Conservation (phyloP, 345 rosid genomes). For the Sonneratia alba region DNA sequence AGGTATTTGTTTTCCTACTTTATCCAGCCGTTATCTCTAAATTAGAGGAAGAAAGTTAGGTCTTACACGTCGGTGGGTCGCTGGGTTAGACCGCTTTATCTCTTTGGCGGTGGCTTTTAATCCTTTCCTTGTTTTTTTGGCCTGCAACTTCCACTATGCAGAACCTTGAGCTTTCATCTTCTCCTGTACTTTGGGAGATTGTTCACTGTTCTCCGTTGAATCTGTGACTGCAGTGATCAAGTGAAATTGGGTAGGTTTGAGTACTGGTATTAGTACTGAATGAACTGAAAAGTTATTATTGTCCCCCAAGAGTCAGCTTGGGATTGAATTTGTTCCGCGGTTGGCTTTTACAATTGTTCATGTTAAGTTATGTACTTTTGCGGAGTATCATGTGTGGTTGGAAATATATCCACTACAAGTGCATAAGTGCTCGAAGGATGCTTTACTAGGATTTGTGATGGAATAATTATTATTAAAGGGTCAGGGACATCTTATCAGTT, state of each 20-base stretch:
- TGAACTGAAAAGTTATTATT: not conserved
- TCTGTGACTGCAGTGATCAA: not conserved
- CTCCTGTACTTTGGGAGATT: constrained; percentile 2
- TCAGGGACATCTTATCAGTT: not conserved
- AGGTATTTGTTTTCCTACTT: not conserved
- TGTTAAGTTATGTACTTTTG: not conserved
- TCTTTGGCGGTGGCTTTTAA: not conserved
- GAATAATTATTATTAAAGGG: too few relatives aligned
- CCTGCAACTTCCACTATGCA: not conserved
- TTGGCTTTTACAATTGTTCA: not conserved
- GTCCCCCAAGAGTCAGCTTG: not conserved
- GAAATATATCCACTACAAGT: too few relatives aligned
- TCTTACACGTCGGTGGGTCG: not conserved
- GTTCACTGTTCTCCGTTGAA: not conserved
- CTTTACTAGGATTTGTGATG: too few relatives aligned
- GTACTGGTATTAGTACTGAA: not conserved
- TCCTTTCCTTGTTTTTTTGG: not conserved
- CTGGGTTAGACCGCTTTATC: not conserved
- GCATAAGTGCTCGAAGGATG: too few relatives aligned
- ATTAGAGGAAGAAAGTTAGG: not conserved
- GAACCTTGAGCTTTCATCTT: not conserved
- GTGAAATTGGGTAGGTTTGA: not conserved
- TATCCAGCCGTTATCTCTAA: not conserved
- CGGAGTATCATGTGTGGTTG: too few relatives aligned
- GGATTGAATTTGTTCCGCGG: constrained; percentile 1